Percentiles rank a stretch among this genome's conserved stretches.
Conservation (phyloP, 352 stramenopile genomes). For the Phytophthora gonapodyides region DNA sequence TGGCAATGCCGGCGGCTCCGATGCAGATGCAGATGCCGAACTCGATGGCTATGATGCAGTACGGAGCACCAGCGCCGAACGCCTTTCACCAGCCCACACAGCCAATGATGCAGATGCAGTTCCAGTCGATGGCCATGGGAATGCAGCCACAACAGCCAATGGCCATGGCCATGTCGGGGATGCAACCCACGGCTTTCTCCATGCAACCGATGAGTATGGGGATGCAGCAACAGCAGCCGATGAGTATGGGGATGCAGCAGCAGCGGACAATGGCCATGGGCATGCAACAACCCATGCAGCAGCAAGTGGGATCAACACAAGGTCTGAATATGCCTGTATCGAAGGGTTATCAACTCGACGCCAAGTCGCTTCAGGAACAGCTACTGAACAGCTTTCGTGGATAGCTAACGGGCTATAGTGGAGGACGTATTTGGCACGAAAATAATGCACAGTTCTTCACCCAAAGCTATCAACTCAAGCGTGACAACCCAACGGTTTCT, state of each 20-base stretch:
- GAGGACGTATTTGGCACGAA: no score
- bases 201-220: neutral
- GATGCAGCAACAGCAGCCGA: constrained; percentile 6
- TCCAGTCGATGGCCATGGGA: constrained; percentile 12
- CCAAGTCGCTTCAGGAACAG: constrained; percentile 33
- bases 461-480: no score
- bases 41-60: constrained; percentile 24
- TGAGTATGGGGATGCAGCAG: constrained; percentile 17
- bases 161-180: constrained; percentile 6
- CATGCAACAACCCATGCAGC: constrained; percentile 23
- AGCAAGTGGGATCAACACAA: constrained; percentile 10
- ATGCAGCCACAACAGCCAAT: constrained; percentile 9
- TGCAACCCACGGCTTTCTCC: constrained; percentile 5
- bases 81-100: constrained; percentile 10
- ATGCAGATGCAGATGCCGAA: constrained; percentile 21
- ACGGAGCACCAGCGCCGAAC: neutral
- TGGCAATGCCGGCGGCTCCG: neutral
- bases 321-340: constrained; percentile 22
- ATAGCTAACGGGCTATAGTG: neutral
- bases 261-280: constrained; percentile 14
- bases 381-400: constrained; percentile 27
- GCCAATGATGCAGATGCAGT: constrained; percentile 8
- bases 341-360: constrained; percentile 22
- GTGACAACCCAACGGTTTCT: no score
- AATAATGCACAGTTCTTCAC: no score